Percentiles rank a stretch among this genome's conserved stretches.
Conservation (phyloP, 1,284 basidiomycete genomes). For the Rhodotorula sp. region DNA sequence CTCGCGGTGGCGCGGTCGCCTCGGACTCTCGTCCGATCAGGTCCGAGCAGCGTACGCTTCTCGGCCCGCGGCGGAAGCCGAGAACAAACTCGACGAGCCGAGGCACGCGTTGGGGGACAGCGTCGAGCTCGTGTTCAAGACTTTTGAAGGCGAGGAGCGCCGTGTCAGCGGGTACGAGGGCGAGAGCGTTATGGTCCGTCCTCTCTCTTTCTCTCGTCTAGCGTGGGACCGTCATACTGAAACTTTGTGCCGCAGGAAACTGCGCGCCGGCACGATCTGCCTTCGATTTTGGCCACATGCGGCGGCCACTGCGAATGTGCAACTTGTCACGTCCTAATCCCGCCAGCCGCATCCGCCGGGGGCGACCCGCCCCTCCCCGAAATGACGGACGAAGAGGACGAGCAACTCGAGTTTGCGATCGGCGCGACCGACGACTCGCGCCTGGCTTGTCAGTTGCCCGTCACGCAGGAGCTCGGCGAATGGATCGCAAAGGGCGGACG, state of each 20-base stretch:
- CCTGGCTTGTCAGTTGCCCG: constrained; percentile 36
- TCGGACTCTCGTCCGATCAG: constrained; percentile 42
- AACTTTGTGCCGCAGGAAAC: constrained; percentile 21
- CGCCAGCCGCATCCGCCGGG: neutral
- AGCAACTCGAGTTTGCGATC: constrained; percentile 44
- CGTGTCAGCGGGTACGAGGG: constrained; percentile 42
- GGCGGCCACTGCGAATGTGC: constrained; percentile 46
- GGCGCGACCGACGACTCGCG: constrained; percentile 38
- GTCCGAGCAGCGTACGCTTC: constrained; percentile 43
- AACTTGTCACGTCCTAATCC: constrained; percentile 44
- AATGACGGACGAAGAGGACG: constrained; percentile 43
- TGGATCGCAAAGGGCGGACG: constrained; percentile 30
- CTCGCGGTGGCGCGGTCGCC: constrained; percentile 49
- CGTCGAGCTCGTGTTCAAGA: constrained; percentile 41
- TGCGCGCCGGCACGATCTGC: constrained; percentile 43
- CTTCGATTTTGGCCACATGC: constrained; percentile 47
- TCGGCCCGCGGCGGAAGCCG: constrained; percentile 32
- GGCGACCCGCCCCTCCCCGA: constrained; percentile 21
- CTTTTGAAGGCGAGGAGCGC: constrained; percentile 40
- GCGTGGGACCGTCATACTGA: neutral
- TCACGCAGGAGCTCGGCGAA: constrained; percentile 33
- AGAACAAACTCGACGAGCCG: constrained; percentile 20
- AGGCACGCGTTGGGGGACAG: constrained; percentile 33
- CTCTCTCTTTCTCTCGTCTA: neutral
- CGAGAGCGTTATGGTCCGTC: constrained; percentile 45